Evolutionary conservation across 345 rosid genomes (phyloP), one percentile per base, ranked within the genome.

Genomic region (Geranium brycei): DNA sequence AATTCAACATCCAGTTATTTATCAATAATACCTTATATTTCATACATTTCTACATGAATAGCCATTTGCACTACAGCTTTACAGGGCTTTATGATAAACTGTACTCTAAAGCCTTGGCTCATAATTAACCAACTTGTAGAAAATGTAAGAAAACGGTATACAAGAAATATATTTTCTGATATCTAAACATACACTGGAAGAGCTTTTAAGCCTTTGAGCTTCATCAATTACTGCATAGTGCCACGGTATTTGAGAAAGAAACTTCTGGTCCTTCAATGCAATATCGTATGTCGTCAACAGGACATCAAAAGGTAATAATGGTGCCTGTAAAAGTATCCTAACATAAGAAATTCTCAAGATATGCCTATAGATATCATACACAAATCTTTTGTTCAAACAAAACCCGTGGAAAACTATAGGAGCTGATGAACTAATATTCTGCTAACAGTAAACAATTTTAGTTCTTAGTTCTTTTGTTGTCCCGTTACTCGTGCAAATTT

Each of bases 151-250:
- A 16, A 15, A 64, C 41, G 16, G 7, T 19, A 7, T 30, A 19
- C 51, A 11, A 23, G 41, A 56, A 30, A 17, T 62, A 13, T 55
- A 30, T 17, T 58, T 13, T 11, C 28, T 15, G 7, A 56, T 19
- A 28, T 6, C 62, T 41, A 76, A 59, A 13, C 91, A 71, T 91
- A 91, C 97, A 57, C 91, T 88, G 64, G 82, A 78, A 62, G 97
- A 90, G 77, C 85, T 88, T 78, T 88, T 91, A 69, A 91, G 96
- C 68, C 97, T 79, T 73, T 91, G 96, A 70, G 96, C 96, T 78
- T 91, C 96, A 69, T 91, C 97, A 74, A 87, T 78, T 35, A 91
- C 63, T 58, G 96, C 69, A 68, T 76, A 88, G 18, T 76, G 79
- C 97, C 96, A 91, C 14, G 87, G 88, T 71, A 91, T 76, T 74